These are phyloP conservation scores for Stentor coeruleus DNA, from an alignment of 73 alveolate genomes.

Conservation along the genomic window DNA sequence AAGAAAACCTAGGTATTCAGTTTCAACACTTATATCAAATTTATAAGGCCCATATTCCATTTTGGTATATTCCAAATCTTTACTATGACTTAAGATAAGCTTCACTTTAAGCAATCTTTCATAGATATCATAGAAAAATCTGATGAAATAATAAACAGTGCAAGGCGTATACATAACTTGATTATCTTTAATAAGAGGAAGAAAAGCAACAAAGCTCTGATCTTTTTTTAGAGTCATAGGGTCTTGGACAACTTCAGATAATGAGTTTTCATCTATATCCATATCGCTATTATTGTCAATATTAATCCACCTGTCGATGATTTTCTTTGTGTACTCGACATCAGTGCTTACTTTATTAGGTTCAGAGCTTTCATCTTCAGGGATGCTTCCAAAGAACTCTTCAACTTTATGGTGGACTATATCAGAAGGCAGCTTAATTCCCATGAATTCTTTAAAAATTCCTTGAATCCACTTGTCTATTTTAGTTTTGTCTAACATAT, in stretches of 20 bases:
- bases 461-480: neutral
- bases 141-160: neutral
- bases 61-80: neutral
- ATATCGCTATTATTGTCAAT: neutral
- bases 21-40: neutral
- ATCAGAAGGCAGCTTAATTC: neutral
- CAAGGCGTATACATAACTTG: neutral
- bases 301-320: neutral
- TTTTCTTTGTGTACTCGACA: neutral
- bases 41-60: neutral
- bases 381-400: neutral
- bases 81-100: neutral
- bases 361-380: neutral
- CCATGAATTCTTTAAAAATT: neutral
- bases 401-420: neutral
- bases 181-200: neutral
- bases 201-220: neutral
- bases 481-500: neutral
- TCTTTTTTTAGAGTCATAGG: neutral
- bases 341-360: neutral
- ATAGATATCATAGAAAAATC: slow-evolving; percentile 21
- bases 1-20: neutral
- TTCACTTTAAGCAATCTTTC: slow-evolving; percentile 26
- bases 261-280: neutral
- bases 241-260: neutral